Conservation (phyloP, 306 rosid species). For the Pterocarpus macrocarpus region DNA sequence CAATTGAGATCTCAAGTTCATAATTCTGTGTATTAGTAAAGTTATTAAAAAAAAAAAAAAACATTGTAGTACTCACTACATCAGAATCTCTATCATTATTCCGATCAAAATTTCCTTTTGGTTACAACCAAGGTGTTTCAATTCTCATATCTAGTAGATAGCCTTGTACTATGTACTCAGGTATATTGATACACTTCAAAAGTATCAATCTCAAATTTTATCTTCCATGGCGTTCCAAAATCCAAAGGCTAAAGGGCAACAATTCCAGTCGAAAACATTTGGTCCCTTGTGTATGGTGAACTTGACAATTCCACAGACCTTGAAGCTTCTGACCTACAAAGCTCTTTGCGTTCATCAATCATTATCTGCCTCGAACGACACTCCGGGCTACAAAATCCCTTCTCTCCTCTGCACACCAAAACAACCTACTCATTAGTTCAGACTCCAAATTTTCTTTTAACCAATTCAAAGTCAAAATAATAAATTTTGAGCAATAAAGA, state of each 20-base stretch:
- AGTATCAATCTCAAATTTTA: constrained; percentile 27
- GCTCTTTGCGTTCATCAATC: constrained; percentile 80
- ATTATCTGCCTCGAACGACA: constrained; percentile 81
- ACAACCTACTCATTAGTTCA: neutral
- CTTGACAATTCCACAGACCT: constrained; percentile 62
- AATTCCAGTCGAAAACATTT: constrained; percentile 87
- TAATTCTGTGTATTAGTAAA: neutral
- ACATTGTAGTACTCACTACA: constrained; percentile 23
- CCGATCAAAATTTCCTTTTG: constrained; percentile 54
- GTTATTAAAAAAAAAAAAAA: neutral
- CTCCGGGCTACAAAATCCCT: constrained; percentile 83
- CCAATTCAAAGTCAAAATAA: neutral
- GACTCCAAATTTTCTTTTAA: neutral
- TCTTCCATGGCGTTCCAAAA: neutral
- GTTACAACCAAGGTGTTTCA: constrained; percentile 19
- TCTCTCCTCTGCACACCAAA: constrained; percentile 73
- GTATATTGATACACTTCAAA: neutral
- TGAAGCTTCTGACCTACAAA: constrained; percentile 71
- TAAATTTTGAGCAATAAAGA: neutral
- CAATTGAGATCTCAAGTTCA: constrained; percentile 43
- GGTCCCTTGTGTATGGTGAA: constrained; percentile 70
- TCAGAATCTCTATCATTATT: constrained; percentile 33
- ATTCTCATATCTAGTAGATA: constrained; percentile 28
- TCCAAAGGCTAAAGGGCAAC: constrained; percentile 61
- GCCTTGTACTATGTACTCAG: constrained; percentile 34